A percentile compares a stretch with the other conserved stretches of the same genome.
Conservation (phyloP, 2,329 filamentous ascomycete species). For the Trichoderma lentiforme region DNA sequence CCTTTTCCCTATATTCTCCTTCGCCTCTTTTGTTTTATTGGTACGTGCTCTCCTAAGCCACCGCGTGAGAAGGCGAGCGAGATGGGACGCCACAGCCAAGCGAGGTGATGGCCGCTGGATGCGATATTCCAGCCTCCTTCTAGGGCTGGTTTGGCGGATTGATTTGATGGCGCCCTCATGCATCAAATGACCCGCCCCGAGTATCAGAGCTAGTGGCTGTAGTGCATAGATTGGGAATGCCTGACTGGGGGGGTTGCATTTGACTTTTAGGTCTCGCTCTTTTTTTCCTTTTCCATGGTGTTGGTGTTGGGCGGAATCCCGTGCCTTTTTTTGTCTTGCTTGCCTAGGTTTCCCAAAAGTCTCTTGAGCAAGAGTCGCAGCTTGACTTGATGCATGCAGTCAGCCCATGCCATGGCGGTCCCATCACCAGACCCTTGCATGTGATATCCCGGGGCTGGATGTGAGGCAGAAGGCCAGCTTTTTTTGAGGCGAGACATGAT, state of each 20-base stretch:
- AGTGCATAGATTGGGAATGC: constrained; percentile 10
- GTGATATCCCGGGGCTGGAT: background rate
- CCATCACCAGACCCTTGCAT: constrained; percentile 16
- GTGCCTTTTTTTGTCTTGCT: background rate
- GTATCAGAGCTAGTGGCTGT: constrained; percentile 14
- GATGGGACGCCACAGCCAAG: background rate
- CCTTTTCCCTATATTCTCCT: background rate
- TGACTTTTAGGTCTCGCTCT: background rate
- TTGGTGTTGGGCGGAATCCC: constrained; percentile 6
- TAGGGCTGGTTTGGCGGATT: background rate
- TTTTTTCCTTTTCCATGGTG: background rate
- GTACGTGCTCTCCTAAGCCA: constrained; percentile 6
- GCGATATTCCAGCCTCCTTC: background rate
- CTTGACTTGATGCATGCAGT: constrained; percentile 2
- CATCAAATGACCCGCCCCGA: constrained; percentile 15
- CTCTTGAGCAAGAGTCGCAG: background rate
- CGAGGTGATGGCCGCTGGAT: constrained; percentile 1
- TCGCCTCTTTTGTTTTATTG: background rate
- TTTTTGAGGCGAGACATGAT: background rate
- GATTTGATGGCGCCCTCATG: constrained; percentile 10
- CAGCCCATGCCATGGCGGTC: background rate
- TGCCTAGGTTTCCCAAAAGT: background rate
- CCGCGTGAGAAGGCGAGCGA: background rate
- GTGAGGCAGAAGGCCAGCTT: background rate
- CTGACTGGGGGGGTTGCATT: constrained; percentile 3